A percentile compares a stretch with the other conserved stretches of the same genome.
These are phyloP conservation scores for Ceratobasidium papillatum DNA, from an alignment of 1,284 basidiomycete species.

Conservation along the genomic window DNA sequence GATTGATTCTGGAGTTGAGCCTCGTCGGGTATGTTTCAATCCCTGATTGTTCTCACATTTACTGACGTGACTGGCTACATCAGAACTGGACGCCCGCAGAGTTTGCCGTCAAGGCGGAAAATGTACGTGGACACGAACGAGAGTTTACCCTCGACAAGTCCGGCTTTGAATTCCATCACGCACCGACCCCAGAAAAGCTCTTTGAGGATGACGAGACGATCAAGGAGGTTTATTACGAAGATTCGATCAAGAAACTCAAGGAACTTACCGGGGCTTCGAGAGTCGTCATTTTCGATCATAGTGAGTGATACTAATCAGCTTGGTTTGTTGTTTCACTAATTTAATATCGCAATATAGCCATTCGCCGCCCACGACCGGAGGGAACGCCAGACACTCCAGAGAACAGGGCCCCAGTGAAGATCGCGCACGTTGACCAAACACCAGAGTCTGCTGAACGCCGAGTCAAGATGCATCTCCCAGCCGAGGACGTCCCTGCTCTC, in stretches of 20 bases:
- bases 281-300: conserved; percentile 71
- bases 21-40: conserved; percentile 12
- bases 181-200: conserved; percentile 52
- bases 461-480: conserved; percentile 64
- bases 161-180: conserved; percentile 63
- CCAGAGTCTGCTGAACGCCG: conserved; percentile 58
- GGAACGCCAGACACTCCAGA: conserved; percentile 52
- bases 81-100: conserved; percentile 43
- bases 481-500: conserved; percentile 58
- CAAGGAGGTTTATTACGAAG: conserved; percentile 65
- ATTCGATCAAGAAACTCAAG: conserved; percentile 67
- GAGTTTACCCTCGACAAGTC: conserved; percentile 61
- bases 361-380: conserved; percentile 57
- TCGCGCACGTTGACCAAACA: conserved; percentile 59
- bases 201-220: conserved; percentile 59
- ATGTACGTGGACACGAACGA: conserved; percentile 64
- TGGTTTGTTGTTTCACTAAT: background rate
- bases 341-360: conserved; percentile 50
- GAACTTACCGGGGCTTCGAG: conserved; percentile 66
- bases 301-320: conserved; percentile 52
- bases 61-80: background rate
- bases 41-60: background rate
- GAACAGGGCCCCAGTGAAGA: conserved; percentile 58
- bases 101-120: conserved; percentile 59
- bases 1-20: conserved; percentile 22